phyloP scores from a whole-genome alignment of 2,329 filamentous ascomycete genomes.

The Myotisia sp. region DNA sequence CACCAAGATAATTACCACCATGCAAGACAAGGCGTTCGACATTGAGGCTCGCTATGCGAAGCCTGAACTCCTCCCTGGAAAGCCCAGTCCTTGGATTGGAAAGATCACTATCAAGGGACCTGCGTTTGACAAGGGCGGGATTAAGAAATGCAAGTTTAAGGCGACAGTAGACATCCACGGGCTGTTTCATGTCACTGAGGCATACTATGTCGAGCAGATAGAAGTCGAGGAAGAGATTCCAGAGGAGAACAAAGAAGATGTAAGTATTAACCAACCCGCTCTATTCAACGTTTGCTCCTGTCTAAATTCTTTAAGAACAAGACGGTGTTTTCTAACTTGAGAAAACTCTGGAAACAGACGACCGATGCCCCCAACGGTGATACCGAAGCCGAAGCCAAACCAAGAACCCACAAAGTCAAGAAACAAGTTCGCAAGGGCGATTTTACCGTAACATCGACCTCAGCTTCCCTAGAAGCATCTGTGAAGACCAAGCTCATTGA shows the following conservation, averaged over 20 bases:
- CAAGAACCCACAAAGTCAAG: conserved; percentile 91
- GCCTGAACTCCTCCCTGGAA: conserved; percentile 73
- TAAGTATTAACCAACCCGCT: conserved; percentile 19
- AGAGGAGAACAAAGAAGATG: conserved; percentile 54
- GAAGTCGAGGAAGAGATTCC: conserved; percentile 90
- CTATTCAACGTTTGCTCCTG: conserved; percentile 8
- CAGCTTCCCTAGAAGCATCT: conserved; percentile 58
- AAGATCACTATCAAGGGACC: conserved; percentile 97
- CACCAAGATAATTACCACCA: conserved; percentile 98
- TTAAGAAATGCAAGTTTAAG: conserved; percentile 99
- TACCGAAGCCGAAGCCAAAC: conserved; percentile 52
- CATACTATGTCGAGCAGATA: conserved; percentile 95
- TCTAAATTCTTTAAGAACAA: conserved; percentile 7
- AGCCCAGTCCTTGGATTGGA: conserved; percentile 87
- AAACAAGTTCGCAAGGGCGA: conserved; percentile 98
- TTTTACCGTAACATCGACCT: conserved; percentile 71
- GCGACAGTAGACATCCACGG: conserved; percentile 92
- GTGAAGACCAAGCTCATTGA: conserved; percentile 57
- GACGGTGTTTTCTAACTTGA: conserved; percentile 15
- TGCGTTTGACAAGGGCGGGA: conserved; percentile 89
- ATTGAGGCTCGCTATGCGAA: conserved; percentile 88
- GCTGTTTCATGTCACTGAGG: conserved; percentile 87
- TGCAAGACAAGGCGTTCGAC: conserved; percentile 94
- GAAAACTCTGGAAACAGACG: conserved; percentile 39
- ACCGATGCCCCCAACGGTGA: conserved; percentile 66